A percentile compares a stretch with the other conserved stretches of the same genome.
phyloP scores from a whole-genome alignment of 352 stramenopile species.

The Phytophthora sp. region DNA sequence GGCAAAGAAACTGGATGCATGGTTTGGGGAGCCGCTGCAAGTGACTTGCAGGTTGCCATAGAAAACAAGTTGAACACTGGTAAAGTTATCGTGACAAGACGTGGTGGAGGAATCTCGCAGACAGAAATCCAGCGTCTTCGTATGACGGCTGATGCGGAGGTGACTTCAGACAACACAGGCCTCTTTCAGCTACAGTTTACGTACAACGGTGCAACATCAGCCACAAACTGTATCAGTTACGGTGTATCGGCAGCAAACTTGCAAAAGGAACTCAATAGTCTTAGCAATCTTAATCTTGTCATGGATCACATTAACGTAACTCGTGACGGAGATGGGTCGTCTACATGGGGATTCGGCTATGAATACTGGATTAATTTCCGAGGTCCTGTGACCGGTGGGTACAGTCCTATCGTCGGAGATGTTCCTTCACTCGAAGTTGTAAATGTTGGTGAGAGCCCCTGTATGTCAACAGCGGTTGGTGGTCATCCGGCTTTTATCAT shows the following conservation, averaged over 20 bases:
- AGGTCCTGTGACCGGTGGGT: constrained; percentile 58
- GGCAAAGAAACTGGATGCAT: constrained; percentile 49
- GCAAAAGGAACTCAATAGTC: constrained; percentile 61
- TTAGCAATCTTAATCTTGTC: constrained; percentile 46
- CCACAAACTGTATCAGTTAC: constrained; percentile 73
- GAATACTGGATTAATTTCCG: constrained; percentile 76
- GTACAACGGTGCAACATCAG: constrained; percentile 50
- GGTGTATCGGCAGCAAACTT: constrained; percentile 65
- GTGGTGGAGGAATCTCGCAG: constrained; percentile 61
- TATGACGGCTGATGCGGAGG: constrained; percentile 68
- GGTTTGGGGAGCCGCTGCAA: constrained; percentile 56
- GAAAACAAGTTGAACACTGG: constrained; percentile 49
- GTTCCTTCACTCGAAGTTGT: constrained; percentile 53
- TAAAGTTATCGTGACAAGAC: constrained; percentile 63
- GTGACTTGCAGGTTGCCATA: constrained; percentile 51
- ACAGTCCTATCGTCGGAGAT: constrained; percentile 65
- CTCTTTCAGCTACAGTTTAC: constrained; percentile 76
- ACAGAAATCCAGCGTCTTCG: constrained; percentile 74
- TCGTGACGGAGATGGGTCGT: constrained; percentile 64
- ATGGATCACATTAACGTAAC: constrained; percentile 69
- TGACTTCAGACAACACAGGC: constrained; percentile 49
- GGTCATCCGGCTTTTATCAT: constrained; percentile 69
- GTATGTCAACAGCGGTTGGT: constrained; percentile 42
- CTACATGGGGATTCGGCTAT: constrained; percentile 77
- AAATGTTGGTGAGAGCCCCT: constrained; percentile 54